Evolutionary conservation across 768 basidiomycete species (phyloP), one percentile per base, ranked within the genome.

Genomic region (Termitomyces titanicus): DNA sequence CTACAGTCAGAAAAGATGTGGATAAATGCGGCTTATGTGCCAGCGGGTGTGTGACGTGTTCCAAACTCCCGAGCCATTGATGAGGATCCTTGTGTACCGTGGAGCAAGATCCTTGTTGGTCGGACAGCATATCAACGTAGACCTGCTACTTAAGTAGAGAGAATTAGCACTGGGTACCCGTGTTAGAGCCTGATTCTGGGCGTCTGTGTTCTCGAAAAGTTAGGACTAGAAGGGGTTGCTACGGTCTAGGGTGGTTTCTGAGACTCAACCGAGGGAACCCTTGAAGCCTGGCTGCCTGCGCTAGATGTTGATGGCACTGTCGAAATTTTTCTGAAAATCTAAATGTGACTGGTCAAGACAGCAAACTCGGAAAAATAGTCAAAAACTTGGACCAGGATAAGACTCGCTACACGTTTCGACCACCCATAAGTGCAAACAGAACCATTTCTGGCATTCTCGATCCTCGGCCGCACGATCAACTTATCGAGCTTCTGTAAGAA

Each of bases 51-150:
- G 56, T 39, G 37, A 50, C 20, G 54, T 54, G 44, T 55, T 40
- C 42, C 53, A 58, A 55, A 29, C 47, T 47, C 53, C 53, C 39
- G 33, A 44, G 24, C 35, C 42, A 53, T 44, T 62, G 61, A 62
- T 60, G 53, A 34, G 51, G 46, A 55, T 44, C 15, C 45, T 59
- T 56, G 50, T 47, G 55, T 25, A 56, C 29, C 43, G 27, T 37
- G 37, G 46, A 35, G 46, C 24, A 39, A 64, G 63, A 64, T 64
- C 63, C 63, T 62, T 57, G 58, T 35, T 56, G 37, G 58, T 62
- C 63, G 61, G 63, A 55, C 31, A 22, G 42, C 37, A 40, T 51
- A 33, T 11, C 33, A 15, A 20, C 24, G 27, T 25, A 45, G 29
- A 50, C 49, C 40, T 43, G 27, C 44, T 34, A n/a, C n/a, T n/a